Evolutionary conservation across 257 asterid species (phyloP).

Genomic region (Parsonsia alboflavescens): DNA sequence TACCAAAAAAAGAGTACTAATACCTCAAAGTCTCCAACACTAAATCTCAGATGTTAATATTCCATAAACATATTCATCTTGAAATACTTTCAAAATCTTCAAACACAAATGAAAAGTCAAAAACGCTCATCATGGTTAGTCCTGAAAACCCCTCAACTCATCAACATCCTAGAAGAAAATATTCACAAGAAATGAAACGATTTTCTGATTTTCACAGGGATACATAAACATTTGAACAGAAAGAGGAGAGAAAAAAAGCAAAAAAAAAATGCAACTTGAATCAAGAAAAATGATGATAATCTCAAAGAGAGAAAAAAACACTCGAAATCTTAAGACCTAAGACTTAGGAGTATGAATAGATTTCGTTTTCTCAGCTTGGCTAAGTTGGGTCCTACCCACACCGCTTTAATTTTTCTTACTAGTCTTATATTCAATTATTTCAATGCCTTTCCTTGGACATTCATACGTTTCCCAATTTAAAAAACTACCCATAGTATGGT

Average conservation of each 20-base stretch:
- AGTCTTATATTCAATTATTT: too few species aligned
- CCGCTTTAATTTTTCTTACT: too few species aligned
- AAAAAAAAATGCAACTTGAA: too few species aligned
- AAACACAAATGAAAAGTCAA: neutral
- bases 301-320: too few species aligned
- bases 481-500: too few species aligned
- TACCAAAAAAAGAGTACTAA: neutral
- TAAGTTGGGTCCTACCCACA: too few species aligned
- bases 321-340: neutral
- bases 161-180: neutral
- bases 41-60: neutral
- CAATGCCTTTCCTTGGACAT: too few species aligned
- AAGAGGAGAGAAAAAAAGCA: too few species aligned
- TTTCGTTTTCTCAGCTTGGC: too few species aligned
- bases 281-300: neutral
- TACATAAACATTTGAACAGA: neutral
- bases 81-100: too few species aligned
- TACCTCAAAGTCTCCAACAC: neutral
- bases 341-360: neutral
- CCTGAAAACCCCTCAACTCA: neutral
- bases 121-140: neutral
- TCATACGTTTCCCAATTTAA: too few species aligned
- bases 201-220: neutral
- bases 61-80: too few species aligned
- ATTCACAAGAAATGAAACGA: neutral